Evolutionary conservation across 2,329 filamentous ascomycete genomes (phyloP).

Genomic region (Elsinoe australis): DNA sequence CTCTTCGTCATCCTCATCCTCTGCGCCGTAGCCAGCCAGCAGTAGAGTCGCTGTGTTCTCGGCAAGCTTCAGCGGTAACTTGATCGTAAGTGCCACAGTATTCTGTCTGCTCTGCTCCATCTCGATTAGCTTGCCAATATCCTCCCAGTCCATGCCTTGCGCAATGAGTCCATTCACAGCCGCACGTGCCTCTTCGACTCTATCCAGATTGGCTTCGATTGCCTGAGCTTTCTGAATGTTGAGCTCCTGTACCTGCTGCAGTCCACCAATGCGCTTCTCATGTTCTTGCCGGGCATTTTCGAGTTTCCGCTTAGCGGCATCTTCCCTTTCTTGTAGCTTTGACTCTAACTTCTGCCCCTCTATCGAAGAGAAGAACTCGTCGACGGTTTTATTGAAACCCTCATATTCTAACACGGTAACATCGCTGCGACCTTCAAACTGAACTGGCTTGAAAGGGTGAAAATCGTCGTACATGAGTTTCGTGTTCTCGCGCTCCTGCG

Average conservation of each 20-base stretch:
- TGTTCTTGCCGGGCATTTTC: constrained; percentile 81
- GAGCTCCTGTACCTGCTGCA: constrained; percentile 71
- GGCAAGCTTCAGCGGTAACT: constrained; percentile 77
- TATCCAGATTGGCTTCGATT: constrained; percentile 81
- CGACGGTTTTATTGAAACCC: constrained; percentile 85
- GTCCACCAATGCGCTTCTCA: constrained; percentile 70
- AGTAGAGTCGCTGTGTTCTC: constrained; percentile 80
- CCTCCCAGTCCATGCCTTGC: constrained; percentile 96
- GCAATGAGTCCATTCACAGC: constrained; percentile 86
- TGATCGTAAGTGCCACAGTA: constrained; percentile 78
- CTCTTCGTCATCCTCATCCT: constrained; percentile 54
- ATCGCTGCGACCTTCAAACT: constrained; percentile 61
- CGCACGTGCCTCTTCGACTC: constrained; percentile 86
- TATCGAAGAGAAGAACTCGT: constrained; percentile 94
- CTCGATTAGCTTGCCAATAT: constrained; percentile 81
- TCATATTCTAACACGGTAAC: constrained; percentile 68
- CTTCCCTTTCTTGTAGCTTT: constrained; percentile 71
- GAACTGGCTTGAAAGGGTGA: constrained; percentile 79
- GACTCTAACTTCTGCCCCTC: constrained; percentile 90
- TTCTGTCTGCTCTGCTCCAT: constrained; percentile 75
- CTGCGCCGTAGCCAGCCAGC: constrained; percentile 61
- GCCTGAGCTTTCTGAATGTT: constrained; percentile 84
- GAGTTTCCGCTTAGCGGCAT: constrained; percentile 71
- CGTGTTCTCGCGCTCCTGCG: constrained; percentile 31
- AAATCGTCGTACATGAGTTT: constrained; percentile 82